Base-by-base conservation (phyloP, 2,329 filamentous ascomycete genomes). In the Colletotrichum scovillei region DNA sequence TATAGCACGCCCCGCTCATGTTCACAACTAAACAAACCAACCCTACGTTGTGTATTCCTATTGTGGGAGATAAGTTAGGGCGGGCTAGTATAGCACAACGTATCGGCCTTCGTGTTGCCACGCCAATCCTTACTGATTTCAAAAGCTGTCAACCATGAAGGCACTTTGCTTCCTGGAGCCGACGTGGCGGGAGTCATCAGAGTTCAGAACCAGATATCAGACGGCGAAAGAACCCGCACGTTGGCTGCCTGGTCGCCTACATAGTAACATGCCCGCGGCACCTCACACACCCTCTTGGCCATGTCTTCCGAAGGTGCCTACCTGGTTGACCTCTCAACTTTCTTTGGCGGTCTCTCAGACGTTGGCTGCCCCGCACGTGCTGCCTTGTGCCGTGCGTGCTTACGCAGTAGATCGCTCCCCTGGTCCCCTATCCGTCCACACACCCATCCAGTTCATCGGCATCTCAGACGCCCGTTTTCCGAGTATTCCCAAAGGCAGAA, bases 191-290 rank as follows among this genome's bases (percentile, higher is more conserved):
- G 42, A 42, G 38, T n/a, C 49, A 52, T 19, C 28, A 42, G 49
- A n/a, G 66, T 69, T 68, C 49, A 22, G 12, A 32, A 52, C 14
- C 52, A 26, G 55, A 64, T 72, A 72, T 72, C 66, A 59, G 69
- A 72, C 63, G 66, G 69, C 42, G 58, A 69, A 69, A n/a, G 42
- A 35, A 26, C n/a, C 32, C 52, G 65, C 46, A 38, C 69, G 22
- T n/a, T 59, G 46, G 30, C 49, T 69, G 32, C 14, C 57, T 14
- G 24, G 30, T 30, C 58, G 52, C 8, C 22, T 22, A 6, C 55
- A 24, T 22, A 22, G 28, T 35, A 35, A 35, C 42, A 62, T 62
- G n/a, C 22, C n/a, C 57, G n/a, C 42, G 6, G 42, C 26, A 24
- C 24, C 38, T 49, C 38, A 19, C 19, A 49, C 38, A 22, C 38